phyloP scores from a whole-genome alignment of 768 basidiomycete species.

The Lentinula raphanica region DNA sequence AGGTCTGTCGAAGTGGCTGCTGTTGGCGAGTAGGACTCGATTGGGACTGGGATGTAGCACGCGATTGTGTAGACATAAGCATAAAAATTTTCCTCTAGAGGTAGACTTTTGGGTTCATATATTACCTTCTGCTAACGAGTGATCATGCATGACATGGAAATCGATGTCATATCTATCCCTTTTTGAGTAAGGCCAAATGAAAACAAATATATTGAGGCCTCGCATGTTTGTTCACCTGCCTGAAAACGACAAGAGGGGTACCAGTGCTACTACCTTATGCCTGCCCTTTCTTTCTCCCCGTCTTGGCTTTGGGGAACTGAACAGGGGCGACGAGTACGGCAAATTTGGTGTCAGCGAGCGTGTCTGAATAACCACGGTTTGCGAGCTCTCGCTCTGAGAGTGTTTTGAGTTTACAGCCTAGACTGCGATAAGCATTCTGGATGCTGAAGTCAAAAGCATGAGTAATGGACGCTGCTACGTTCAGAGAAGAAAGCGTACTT shows the following conservation, averaged over 20 bases:
- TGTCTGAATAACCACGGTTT: conserved; percentile 60
- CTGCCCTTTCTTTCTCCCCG: conserved; percentile 27
- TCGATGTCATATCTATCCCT: too few species aligned
- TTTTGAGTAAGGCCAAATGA: background rate
- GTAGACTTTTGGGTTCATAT: too few species aligned
- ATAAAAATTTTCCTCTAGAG: too few species aligned
- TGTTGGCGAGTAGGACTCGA: background rate
- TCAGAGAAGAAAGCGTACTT: conserved; percentile 46
- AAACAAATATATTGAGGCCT: too few species aligned
- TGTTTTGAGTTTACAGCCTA: conserved; percentile 66
- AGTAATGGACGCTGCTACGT: background rate
- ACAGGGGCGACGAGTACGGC: conserved; percentile 75
- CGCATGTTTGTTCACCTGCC: too few species aligned
- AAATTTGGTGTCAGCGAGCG: conserved; percentile 57
- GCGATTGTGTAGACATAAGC: too few species aligned
- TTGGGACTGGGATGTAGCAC: too few species aligned
- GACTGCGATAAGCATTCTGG: conserved; percentile 14
- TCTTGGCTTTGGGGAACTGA: conserved; percentile 67
- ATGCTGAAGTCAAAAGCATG: background rate
- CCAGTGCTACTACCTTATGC: too few species aligned
- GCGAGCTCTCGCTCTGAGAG: conserved; percentile 60
- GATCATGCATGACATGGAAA: too few species aligned
- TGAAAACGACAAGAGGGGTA: too few species aligned
- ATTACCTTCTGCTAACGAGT: too few species aligned
- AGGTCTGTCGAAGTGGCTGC: background rate